phyloP scores from a whole-genome alignment of 1,139 yeast genomes.

The Pneumocystis canis region DNA sequence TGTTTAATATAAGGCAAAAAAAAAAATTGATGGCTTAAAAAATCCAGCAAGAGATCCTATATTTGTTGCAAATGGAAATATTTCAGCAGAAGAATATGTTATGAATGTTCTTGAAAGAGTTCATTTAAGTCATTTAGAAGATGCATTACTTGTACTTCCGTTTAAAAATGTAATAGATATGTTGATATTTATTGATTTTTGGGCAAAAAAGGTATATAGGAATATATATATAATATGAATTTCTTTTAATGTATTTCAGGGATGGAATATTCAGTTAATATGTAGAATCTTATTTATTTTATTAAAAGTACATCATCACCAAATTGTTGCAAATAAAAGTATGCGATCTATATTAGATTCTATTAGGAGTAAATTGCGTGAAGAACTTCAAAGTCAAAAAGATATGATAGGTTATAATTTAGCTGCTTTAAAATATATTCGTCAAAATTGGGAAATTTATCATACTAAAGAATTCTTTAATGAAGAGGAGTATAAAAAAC shows the following conservation, averaged over 20 bases:
- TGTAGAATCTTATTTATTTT: slow-evolving; percentile 64
- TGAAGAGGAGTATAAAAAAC: slow-evolving; percentile 43
- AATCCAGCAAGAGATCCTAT: slow-evolving; percentile 57
- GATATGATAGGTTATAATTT: slow-evolving; percentile 70
- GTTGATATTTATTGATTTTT: slow-evolving; percentile 55
- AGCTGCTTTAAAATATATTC: slow-evolving; percentile 62
- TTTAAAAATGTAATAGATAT: slow-evolving; percentile 67
- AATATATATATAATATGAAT: slow-evolving; percentile 21
- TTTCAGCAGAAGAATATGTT: slow-evolving; percentile 66
- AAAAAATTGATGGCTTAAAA: slow-evolving; percentile 23
- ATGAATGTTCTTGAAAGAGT: slow-evolving; percentile 54
- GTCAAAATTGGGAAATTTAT: slow-evolving; percentile 61
- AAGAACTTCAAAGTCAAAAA: slow-evolving; percentile 37
- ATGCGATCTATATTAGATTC: slow-evolving; percentile 27
- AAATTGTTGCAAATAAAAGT: slow-evolving; percentile 31
- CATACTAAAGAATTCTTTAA: slow-evolving; percentile 67
- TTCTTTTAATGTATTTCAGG: slow-evolving; percentile 3
- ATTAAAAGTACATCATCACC: slow-evolving; percentile 60
- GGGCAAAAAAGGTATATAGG: slow-evolving; percentile 34
- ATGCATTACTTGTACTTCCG: slow-evolving; percentile 78
- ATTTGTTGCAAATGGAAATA: slow-evolving; percentile 45
- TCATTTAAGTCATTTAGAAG: slow-evolving; percentile 76
- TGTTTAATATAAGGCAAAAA: neutral
- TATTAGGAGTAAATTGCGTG: slow-evolving; percentile 23
- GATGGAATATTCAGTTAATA: slow-evolving; percentile 43